Base-by-base conservation (phyloP, 345 rosid species). In the Mercurialis annua region DNA sequence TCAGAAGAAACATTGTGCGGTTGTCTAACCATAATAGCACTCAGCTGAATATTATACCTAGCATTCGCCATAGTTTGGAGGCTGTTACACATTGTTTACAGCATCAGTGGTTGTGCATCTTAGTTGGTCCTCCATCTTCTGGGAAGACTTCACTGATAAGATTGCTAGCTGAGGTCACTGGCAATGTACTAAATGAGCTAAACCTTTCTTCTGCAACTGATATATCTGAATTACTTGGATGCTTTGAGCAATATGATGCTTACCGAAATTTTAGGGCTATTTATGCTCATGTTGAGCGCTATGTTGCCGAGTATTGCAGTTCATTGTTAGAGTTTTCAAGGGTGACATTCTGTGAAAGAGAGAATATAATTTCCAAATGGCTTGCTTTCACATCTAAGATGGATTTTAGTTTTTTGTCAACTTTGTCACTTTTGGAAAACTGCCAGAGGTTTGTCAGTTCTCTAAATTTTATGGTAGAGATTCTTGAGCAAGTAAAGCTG, bases 181-280 rank as follows among this genome's bases (percentile, higher is more conserved):
- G 98, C 57, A 90, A 85, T 62, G 71, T 76, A 29, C 83, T 93
- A 36, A 83, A 89, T 65, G 98, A 93, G 74, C 36, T 93, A 64
- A 87, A 82, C 81, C 96, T 93, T 72, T 90, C 98, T 33, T 78
- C 97, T 66, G 87, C 92, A 17, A 87, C 98, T 56, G 98, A 93
- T 77, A 90, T 90, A 65, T 93, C 97, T 54, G 98, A 93, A 68
- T 76, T 93, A 64, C 91, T 93, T 63, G 98, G 98, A 69, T 83
- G 94, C 83, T 93, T 93, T 78, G 98, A 93, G 86, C 98, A 93
- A 71, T 90, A 86, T 70, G 83, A 88, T 68, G 89, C 90, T n/a
- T 84, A 80, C 65, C 90, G 95, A 44, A 81, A 81, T 78, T 80
- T 90, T 72, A 83, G 90, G 42, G 65, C 59, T 34, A 84, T 81